Conservation (phyloP, 2,329 filamentous ascomycete species). For the Colletotrichum sp. region DNA sequence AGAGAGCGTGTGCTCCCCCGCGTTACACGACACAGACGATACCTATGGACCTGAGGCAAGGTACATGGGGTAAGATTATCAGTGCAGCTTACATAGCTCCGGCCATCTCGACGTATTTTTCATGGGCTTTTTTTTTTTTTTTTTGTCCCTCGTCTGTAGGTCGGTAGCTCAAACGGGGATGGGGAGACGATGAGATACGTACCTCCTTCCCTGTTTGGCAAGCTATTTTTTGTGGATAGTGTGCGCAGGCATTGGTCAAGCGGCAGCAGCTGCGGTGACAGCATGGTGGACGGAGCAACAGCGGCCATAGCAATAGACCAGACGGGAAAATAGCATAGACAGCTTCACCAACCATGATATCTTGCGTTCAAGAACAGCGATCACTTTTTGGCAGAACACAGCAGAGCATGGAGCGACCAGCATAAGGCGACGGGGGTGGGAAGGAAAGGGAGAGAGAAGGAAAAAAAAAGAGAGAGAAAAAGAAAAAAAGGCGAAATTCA, state of each 20-base stretch:
- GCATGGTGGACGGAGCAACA: neutral
- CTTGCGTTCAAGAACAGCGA: neutral
- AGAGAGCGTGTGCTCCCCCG: neutral
- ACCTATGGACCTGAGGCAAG: neutral
- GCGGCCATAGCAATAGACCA: neutral
- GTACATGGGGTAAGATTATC: neutral
- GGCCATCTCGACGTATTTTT: neutral
- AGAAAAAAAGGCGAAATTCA: neutral
- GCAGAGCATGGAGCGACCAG: too few relatives aligned
- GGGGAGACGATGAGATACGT: neutral
- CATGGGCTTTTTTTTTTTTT: neutral
- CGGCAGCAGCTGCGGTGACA: neutral
- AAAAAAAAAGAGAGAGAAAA: neutral
- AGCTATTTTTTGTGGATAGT: neutral
- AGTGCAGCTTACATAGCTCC: constrained; percentile 10
- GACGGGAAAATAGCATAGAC: neutral
- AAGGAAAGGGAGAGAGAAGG: neutral
- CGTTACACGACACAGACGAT: neutral
- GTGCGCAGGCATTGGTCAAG: neutral
- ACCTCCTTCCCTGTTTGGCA: neutral
- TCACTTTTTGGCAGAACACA: too few relatives aligned
- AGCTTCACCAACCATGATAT: neutral
- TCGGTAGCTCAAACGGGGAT: neutral
- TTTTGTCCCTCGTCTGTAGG: neutral
- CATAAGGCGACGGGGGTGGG: neutral